Evolutionary conservation across 1,284 basidiomycete genomes (phyloP), one percentile per base, ranked within the genome.

Genomic region (Malassezia globosa): DNA sequence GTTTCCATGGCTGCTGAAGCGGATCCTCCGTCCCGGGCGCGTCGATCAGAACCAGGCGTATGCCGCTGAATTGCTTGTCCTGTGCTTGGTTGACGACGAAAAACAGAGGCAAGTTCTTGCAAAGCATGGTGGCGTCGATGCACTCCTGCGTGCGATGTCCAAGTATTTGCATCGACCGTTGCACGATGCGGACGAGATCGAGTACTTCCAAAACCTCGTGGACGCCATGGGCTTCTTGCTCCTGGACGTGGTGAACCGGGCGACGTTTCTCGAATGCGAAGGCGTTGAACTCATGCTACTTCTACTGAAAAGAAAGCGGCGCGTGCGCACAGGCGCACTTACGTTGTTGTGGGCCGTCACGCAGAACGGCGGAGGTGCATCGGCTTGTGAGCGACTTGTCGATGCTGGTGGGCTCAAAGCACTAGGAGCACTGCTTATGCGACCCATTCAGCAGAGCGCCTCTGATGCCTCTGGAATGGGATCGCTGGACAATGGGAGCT

Each of bases 131-230:
- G 90, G 88, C 0, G 79, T 96, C 1, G 90, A 96, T 61, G 75
- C 72, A 0, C 71, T 84, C 33, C 76, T 97, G 23, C 82, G 82
- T 59, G 80, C 83, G 1, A 74, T 94, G 18, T 84, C 88, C 26
- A 52, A 53, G 6, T 96, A 83, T 67, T 81, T 89, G 41, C 80
- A 81, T 61, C 77, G 80, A 38, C 84, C 94, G 64, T 89, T 89
- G 0, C 73, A 74, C 0, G 83, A 87, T 58, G 79, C 82, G 5
- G 94, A 97, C 54, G 92, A 97, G 73, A 78, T 81, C 8, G 94
- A 97, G 70, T 96, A 88, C 72, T 88, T 96, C 85, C 92, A 96
- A 69, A 97, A 99, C 70, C 59, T 86, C 2, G 95, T 97, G 63
- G 86, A 95, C 72, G 75, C 82, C 0, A 73, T 97, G 19, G 96